Percentiles rank a stretch among this genome's conserved stretches.
phyloP scores from a whole-genome alignment of 768 basidiomycete species.

The Pleurotus sapidus region DNA sequence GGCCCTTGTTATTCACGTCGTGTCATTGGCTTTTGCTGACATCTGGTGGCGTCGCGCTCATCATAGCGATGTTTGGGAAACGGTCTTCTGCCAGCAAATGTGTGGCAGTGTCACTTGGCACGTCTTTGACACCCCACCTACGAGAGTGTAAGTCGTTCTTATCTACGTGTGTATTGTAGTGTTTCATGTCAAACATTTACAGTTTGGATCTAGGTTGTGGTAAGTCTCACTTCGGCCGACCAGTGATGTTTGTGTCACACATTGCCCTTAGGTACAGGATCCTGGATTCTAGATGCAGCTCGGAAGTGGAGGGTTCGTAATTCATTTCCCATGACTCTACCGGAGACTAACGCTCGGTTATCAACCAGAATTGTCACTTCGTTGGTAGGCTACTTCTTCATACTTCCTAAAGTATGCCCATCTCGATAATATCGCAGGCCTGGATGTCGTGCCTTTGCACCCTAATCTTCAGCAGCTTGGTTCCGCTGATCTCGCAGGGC shows the following conservation, averaged over 20 bases:
- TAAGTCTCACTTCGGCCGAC: conserved; percentile 26
- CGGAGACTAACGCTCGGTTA: background rate
- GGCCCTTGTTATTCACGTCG: background rate
- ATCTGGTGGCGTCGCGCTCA: conserved; percentile 10
- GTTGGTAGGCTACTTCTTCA: conserved; percentile 43
- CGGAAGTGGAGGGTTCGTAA: conserved; percentile 57
- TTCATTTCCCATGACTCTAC: conserved; percentile 12
- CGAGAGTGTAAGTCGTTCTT: conserved; percentile 48
- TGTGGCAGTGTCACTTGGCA: conserved; percentile 65
- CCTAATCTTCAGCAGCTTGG: conserved; percentile 64
- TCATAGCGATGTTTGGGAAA: conserved; percentile 69
- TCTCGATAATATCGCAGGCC: conserved; percentile 33
- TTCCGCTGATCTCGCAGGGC: conserved; percentile 49
- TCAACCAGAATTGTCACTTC: conserved; percentile 50
- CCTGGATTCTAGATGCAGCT: conserved; percentile 69
- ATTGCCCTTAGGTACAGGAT: conserved; percentile 55
- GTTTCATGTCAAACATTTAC: conserved; percentile 9
- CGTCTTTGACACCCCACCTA: conserved; percentile 56
- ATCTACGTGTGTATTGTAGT: conserved; percentile 6
- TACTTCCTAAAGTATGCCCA: background rate
- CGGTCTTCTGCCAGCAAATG: conserved; percentile 47
- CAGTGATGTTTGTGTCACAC: background rate
- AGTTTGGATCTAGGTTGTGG: conserved; percentile 76
- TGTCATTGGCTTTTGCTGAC: conserved; percentile 11
- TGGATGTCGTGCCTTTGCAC: conserved; percentile 72